Evolutionary conservation across 106 monocot species (phyloP).

Genomic region (Hemerocallis citrina): DNA sequence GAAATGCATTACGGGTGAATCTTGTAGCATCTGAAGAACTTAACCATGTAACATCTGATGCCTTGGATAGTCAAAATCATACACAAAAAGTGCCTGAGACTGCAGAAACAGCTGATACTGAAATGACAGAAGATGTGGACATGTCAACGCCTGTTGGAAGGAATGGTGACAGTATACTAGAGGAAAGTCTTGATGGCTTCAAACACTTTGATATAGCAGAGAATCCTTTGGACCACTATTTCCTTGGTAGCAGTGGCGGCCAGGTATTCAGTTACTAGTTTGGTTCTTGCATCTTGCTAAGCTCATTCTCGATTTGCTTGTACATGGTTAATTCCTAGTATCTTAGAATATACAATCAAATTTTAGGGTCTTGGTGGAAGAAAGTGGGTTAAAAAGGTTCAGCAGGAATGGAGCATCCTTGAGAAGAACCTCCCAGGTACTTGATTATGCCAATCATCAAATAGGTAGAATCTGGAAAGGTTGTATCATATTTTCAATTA

Average conservation of each 20-base stretch:
- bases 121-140: slow-evolving; percentile 4
- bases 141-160: slow-evolving; percentile 8
- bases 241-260: slow-evolving; percentile 25
- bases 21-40: slow-evolving; percentile 12
- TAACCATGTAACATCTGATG: slow-evolving; percentile 8
- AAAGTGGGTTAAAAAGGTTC: slow-evolving; percentile 90
- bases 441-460: neutral
- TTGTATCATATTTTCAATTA: neutral
- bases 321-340: neutral
- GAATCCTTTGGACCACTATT: slow-evolving; percentile 75
- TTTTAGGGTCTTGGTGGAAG: slow-evolving; percentile 45
- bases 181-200: slow-evolving; percentile 20
- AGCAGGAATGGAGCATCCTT: slow-evolving; percentile 93
- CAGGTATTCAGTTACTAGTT: slow-evolving; percentile 37
- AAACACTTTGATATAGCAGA: slow-evolving; percentile 81
- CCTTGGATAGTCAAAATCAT: slow-evolving; percentile 9
- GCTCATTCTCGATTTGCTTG: neutral
- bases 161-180: slow-evolving; percentile 16
- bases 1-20: slow-evolving; percentile 16
- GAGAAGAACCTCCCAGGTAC: slow-evolving; percentile 86
- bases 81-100: slow-evolving; percentile 1
- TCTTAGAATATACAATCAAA: slow-evolving; percentile 1
- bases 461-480: neutral
- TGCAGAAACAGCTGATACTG: slow-evolving; percentile 11
- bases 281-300: neutral